phyloP scores from a whole-genome alignment of 805 yeast species.

The Suhomyces faveliae region DNA sequence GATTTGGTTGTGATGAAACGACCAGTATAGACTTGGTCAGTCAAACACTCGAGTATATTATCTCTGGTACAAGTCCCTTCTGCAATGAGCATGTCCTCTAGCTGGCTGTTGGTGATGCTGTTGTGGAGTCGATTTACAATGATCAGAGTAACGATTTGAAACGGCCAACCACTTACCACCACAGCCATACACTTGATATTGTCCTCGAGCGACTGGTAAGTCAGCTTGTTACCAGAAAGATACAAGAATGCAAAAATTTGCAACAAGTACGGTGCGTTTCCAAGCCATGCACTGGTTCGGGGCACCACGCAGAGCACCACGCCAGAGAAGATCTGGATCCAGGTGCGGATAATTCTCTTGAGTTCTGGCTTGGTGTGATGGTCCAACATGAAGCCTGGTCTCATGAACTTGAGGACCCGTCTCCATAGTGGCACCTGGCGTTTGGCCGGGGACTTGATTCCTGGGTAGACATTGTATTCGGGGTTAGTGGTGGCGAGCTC shows the following conservation, averaged over 20 bases:
- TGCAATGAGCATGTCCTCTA: slow-evolving; percentile 16
- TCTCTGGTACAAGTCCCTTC: slow-evolving; percentile 28
- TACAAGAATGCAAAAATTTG: slow-evolving; percentile 28
- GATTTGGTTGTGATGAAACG: slow-evolving; percentile 23
- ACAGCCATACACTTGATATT: slow-evolving; percentile 17
- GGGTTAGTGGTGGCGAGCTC: too few species aligned
- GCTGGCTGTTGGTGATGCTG: slow-evolving; percentile 19
- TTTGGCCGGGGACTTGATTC: background rate
- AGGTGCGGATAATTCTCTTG: slow-evolving; percentile 24
- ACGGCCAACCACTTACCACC: slow-evolving; percentile 22
- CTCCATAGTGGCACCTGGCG: slow-evolving; percentile 12
- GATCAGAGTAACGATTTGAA: slow-evolving; percentile 22
- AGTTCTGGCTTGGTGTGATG: slow-evolving; percentile 27
- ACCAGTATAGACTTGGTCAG: slow-evolving; percentile 23
- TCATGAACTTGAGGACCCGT: slow-evolving; percentile 5
- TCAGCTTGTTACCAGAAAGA: slow-evolving; percentile 27
- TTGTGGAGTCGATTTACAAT: slow-evolving; percentile 25
- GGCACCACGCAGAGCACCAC: slow-evolving; percentile 26
- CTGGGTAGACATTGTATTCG: background rate
- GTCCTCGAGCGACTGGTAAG: slow-evolving; percentile 17
- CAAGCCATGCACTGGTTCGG: slow-evolving; percentile 26
- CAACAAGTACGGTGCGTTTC: slow-evolving; percentile 27
- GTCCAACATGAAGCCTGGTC: slow-evolving; percentile 26
- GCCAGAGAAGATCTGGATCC: slow-evolving; percentile 27
- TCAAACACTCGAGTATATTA: slow-evolving; percentile 18